A percentile compares a stretch with the other conserved stretches of the same genome.
phyloP scores from a whole-genome alignment of 495 filamentous ascomycete species.

The Penicillium chermesinum region DNA sequence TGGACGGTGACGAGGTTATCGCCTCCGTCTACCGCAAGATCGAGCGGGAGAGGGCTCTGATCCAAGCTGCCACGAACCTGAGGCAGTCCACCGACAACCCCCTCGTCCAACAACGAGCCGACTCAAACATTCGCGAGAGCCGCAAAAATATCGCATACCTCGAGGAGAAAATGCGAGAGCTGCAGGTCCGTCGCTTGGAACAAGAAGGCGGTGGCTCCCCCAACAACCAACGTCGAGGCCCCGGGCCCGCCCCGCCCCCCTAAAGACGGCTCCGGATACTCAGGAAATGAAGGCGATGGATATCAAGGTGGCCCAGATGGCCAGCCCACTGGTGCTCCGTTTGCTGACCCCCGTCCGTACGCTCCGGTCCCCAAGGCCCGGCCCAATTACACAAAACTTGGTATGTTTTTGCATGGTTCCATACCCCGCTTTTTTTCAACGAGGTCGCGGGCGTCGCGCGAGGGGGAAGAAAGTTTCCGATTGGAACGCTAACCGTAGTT shows the following conservation, averaged over 20 bases:
- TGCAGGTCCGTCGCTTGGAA: slow-evolving; percentile 73
- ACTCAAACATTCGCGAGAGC: slow-evolving; percentile 89
- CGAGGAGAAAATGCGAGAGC: slow-evolving; percentile 81
- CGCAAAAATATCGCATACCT: slow-evolving; percentile 90
- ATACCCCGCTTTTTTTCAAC: not conserved
- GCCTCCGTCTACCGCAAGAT: slow-evolving; percentile 93
- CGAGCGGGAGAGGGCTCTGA: slow-evolving; percentile 92
- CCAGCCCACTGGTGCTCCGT: slow-evolving; percentile 82
- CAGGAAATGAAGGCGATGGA: slow-evolving; percentile 39
- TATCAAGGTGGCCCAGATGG: slow-evolving; percentile 54
- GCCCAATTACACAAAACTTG: slow-evolving; percentile 93
- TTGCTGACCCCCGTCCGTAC: slow-evolving; percentile 64
- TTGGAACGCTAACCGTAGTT: slow-evolving; percentile 12
- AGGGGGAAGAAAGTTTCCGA: slow-evolving; percentile 3
- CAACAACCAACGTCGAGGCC: slow-evolving; percentile 30
- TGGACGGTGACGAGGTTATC: slow-evolving; percentile 68
- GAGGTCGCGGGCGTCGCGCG: not conserved
- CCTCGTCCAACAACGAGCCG: slow-evolving; percentile 77
- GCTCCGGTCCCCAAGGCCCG: slow-evolving; percentile 65
- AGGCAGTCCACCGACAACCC: slow-evolving; percentile 92
- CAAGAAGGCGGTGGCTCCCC: slow-evolving; percentile 46
- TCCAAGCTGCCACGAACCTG: slow-evolving; percentile 91
- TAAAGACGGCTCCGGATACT: slow-evolving; percentile 56
- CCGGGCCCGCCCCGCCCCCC: slow-evolving; percentile 55
- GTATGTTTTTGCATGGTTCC: slow-evolving; percentile 45